These are phyloP conservation scores for Thelonectria rubi DNA, from an alignment of 2,329 filamentous ascomycete species.

Conservation along the genomic window DNA sequence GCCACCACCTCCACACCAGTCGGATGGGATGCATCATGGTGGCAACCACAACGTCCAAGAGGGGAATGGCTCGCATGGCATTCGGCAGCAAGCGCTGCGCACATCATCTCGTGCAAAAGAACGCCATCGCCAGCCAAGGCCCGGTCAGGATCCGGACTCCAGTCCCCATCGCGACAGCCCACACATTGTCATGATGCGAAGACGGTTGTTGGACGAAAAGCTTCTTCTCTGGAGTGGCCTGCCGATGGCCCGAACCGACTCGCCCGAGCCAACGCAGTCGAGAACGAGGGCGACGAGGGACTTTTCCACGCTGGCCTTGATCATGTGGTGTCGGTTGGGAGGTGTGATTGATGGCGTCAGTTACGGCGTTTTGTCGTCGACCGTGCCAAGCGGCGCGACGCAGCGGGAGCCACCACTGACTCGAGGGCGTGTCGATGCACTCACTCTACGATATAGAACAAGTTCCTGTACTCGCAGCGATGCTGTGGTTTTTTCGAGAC, in stretches of 20 bases:
- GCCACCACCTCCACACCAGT: constrained; percentile 12
- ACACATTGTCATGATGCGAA: constrained; percentile 16
- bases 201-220: constrained; percentile 19
- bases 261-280: neutral
- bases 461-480: too few species aligned
- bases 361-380: constrained; percentile 15
- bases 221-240: neutral
- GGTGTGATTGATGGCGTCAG: constrained; percentile 1
- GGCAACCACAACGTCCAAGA: constrained; percentile 6
- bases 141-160: constrained; percentile 26
- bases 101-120: constrained; percentile 36
- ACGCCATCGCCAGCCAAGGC: constrained; percentile 39
- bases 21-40: constrained; percentile 3
- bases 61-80: constrained; percentile 14
- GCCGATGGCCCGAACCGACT: constrained; percentile 29
- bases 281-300: constrained; percentile 8
- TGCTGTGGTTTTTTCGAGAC: neutral
- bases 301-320: neutral
- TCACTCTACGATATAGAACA: neutral
- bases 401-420: neutral
- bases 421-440: neutral
- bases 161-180: constrained; percentile 17
- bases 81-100: constrained; percentile 21
- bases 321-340: neutral
- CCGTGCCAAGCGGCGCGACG: constrained; percentile 12